A percentile compares a stretch with the other conserved stretches of the same genome.
These are phyloP conservation scores for Rosa hybrid DNA, from an alignment of 331 rosid genomes.

Conservation along the genomic window DNA sequence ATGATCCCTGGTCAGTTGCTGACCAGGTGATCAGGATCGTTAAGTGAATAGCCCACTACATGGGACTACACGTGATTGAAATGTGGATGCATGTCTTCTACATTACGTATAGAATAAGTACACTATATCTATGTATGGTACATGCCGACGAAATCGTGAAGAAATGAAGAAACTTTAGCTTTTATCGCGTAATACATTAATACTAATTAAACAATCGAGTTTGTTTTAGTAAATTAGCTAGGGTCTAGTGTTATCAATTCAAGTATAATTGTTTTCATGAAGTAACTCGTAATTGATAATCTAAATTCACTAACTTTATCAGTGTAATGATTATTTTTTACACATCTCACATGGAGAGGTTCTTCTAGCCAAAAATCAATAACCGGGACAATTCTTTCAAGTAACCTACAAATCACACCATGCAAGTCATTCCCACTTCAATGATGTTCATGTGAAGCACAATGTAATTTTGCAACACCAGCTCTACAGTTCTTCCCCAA, in stretches of 20 bases:
- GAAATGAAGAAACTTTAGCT: background rate
- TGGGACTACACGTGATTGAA: background rate
- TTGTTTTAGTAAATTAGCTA: too few species aligned
- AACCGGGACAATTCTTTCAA: background rate
- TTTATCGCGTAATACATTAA: background rate
- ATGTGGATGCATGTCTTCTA: background rate
- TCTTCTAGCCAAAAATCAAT: background rate
- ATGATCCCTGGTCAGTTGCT: too few species aligned
- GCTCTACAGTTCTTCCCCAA: slow-evolving; percentile 83
- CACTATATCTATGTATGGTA: too few species aligned
- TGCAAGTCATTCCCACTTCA: slow-evolving; percentile 85
- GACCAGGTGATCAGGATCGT: too few species aligned
- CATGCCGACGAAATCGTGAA: too few species aligned
- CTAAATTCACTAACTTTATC: background rate
- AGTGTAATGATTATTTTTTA: background rate
- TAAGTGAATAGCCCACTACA: background rate
- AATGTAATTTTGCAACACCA: slow-evolving; percentile 74
- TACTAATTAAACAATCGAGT: background rate
- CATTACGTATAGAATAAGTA: too few species aligned
- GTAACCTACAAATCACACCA: slow-evolving; percentile 51
- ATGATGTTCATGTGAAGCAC: slow-evolving; percentile 92
- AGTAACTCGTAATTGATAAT: too few species aligned
- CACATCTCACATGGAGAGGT: slow-evolving; percentile 7
- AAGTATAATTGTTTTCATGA: too few species aligned
- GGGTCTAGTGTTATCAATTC: too few species aligned